These are phyloP conservation scores for Apiotrichum veenhuisii DNA, from an alignment of 1,284 basidiomycete species.

Conservation along the genomic window DNA sequence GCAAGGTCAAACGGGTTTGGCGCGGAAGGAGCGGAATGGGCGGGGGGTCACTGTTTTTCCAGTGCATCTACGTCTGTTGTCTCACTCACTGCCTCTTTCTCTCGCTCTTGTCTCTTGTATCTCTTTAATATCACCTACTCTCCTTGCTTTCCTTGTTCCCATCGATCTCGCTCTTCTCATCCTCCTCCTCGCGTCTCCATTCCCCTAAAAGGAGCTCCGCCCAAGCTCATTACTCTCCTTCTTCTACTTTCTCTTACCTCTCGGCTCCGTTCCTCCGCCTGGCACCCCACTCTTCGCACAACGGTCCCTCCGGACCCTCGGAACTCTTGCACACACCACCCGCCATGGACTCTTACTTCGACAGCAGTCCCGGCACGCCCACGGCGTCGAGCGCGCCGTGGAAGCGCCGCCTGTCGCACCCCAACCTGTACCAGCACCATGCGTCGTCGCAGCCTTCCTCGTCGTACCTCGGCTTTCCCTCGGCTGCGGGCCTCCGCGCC, in stretches of 20 bases:
- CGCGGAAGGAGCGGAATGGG: no score
- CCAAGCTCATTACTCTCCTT: no score
- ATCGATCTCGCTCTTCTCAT: constrained; percentile 8
- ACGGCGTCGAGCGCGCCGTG: neutral
- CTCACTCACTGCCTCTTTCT: constrained; percentile 3
- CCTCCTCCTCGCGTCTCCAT: no score
- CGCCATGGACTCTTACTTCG: neutral
- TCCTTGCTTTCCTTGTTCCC: constrained; percentile 14
- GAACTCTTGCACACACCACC: neutral
- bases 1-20: no score
- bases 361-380: neutral
- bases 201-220: no score
- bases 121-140: constrained; percentile 6
- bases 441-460: neutral
- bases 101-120: neutral
- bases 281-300: no score
- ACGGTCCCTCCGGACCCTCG: no score
- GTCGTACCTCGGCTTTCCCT: constrained; percentile 17
- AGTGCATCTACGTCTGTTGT: no score
- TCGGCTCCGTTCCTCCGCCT: no score
- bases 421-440: neutral
- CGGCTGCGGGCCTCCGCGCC: constrained; percentile 34
- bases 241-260: no score
- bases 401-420: constrained; percentile 8
- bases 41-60: no score